Conservation (phyloP, 257 asterid species). For the Forsythia suspensa region DNA sequence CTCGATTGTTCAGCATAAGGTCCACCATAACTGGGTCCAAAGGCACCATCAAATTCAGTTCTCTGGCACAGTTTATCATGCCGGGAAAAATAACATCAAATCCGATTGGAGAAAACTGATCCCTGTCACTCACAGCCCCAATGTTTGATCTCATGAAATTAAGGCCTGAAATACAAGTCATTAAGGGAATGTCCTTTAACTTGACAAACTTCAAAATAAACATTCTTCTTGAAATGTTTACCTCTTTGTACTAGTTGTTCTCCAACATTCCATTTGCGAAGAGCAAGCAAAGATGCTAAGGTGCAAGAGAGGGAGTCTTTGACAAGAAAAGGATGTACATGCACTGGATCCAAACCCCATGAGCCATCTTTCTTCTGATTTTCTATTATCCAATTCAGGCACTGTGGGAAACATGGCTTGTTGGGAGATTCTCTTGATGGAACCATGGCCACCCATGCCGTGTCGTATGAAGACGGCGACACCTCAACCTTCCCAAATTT, state of each 20-base stretch:
- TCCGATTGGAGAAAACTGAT: conserved; percentile 34
- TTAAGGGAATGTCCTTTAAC: background rate
- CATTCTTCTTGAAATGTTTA: background rate
- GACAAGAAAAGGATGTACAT: conserved; percentile 16
- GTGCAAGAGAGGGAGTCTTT: conserved; percentile 36
- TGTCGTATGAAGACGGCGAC: conserved; percentile 33
- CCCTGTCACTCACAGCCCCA: conserved; percentile 17
- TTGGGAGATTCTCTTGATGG: conserved; percentile 14
- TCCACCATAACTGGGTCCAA: conserved; percentile 14
- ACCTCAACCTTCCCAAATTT: conserved; percentile 31
- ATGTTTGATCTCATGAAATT: conserved; percentile 23
- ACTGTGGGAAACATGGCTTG: conserved; percentile 22
- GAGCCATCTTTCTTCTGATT: conserved; percentile 41
- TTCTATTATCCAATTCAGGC: conserved; percentile 38
- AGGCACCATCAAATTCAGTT: conserved; percentile 28
- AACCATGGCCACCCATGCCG: conserved; percentile 41
- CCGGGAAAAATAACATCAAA: conserved; percentile 31
- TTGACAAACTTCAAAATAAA: no score
- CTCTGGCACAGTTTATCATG: conserved; percentile 30
- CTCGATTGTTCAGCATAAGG: conserved; percentile 9
- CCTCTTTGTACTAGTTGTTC: conserved; percentile 23
- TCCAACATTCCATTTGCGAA: conserved; percentile 29
- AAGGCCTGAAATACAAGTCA: conserved; percentile 23
- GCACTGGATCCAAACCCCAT: conserved; percentile 29
- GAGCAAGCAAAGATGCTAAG: conserved; percentile 36